Evolutionary conservation across 257 asterid species (phyloP).

Genomic region (Coffea canephora): DNA sequence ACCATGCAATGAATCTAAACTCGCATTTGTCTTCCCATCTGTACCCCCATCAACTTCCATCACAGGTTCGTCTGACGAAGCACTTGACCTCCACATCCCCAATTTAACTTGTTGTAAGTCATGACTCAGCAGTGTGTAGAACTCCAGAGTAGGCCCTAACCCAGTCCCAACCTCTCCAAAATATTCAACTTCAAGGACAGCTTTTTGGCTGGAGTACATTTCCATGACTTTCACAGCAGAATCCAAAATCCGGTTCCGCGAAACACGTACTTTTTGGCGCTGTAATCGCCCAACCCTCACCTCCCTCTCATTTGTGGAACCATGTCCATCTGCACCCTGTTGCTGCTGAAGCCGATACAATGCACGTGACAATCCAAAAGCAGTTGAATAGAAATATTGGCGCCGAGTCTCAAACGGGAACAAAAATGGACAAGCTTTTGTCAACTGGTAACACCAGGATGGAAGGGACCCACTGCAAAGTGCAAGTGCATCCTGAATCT

Average conservation of each 20-base stretch:
- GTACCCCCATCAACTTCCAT: slow-evolving; percentile 53
- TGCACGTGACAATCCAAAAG: slow-evolving; percentile 95
- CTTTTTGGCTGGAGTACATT: slow-evolving; percentile 96
- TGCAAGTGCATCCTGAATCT: slow-evolving; percentile 96
- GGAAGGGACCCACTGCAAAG: slow-evolving; percentile 97
- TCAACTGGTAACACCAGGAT: slow-evolving; percentile 96
- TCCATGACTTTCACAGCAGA: slow-evolving; percentile 99
- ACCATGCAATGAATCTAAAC: slow-evolving; percentile 22
- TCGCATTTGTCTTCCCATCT: slow-evolving; percentile 23
- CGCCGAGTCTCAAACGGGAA: slow-evolving; percentile 98
- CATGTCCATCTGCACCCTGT: slow-evolving; percentile 93
- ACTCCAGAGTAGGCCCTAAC: slow-evolving; percentile 96
- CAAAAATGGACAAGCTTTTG: slow-evolving; percentile 96
- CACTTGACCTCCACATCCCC: slow-evolving; percentile 84
- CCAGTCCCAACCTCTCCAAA: slow-evolving; percentile 99
- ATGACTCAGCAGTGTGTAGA: slow-evolving; percentile 90
- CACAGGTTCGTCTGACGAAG: slow-evolving; percentile 34
- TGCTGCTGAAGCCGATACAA: slow-evolving; percentile 93
- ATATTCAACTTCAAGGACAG: slow-evolving; percentile 98
- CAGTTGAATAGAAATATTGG: slow-evolving; percentile 96
- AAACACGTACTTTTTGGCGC: slow-evolving; percentile 98
- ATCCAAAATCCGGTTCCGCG: slow-evolving; percentile 84
- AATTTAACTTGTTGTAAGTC: slow-evolving; percentile 85
- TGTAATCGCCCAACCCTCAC: slow-evolving; percentile 82
- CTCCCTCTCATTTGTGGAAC: slow-evolving; percentile 75